Base-by-base conservation (phyloP, 371 early-diverging fungal species). In the Circinella umbellata region DNA sequence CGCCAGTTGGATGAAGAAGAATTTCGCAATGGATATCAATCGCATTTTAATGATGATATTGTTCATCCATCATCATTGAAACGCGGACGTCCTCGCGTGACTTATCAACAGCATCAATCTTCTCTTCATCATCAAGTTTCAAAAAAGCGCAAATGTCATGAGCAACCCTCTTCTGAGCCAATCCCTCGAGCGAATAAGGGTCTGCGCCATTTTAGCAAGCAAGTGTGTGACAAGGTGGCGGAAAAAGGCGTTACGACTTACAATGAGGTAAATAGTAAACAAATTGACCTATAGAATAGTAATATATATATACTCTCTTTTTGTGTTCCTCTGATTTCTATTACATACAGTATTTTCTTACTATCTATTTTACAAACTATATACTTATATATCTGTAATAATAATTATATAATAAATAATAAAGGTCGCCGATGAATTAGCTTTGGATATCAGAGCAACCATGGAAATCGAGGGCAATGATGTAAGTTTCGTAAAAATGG, bases 141-240 rank as follows among this genome's bases (percentile, higher is more conserved):
- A 14, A 63, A 71, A 39, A 67, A 62, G 18, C 62, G 70, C 60
- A 68, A 63, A 57, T 67, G 66, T 66, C 64, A 53, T n/a, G 59
- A 55, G 2, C 51, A 51, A 17, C 6, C 51, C 15, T 35, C 38
- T 15, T 38, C 63, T 20, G 47, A 37, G 0, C 51, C 37, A 7
- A 51, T 51, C 15, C 48, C 13, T 14, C 67, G 69, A 5, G 72
- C 66, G 51, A 73, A 69, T 61, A 77, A 79, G 42, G 80, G 90
- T 5, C 69, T 89, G 49, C 80, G 90, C 4, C 82, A 85, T 54
- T 88, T 89, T 64, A 85, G 86, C 49, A 76, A 82, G 64, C 81
- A 82, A 67, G 90, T 90, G 7, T 86, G 85, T 60, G 84, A 86
- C 63, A 88, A 87, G 62, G 88, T 90, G 36, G 76, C 83, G 49